phyloP scores from a whole-genome alignment of 2,329 filamentous ascomycete genomes.

The Aspergillus awamori region DNA sequence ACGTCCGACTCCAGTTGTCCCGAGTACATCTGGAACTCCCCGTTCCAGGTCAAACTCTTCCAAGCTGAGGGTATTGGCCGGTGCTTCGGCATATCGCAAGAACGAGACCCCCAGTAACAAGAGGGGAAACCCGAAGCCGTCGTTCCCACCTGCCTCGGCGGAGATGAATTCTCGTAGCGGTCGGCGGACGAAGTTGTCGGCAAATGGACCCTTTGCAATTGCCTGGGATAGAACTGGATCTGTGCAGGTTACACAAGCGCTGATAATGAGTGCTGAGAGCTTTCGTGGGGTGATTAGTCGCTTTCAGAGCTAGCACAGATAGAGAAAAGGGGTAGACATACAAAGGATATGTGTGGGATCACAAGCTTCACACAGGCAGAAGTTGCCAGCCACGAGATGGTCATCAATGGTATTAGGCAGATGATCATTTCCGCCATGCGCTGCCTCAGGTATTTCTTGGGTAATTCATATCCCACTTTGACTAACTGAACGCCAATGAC shows the following conservation, averaged over 20 bases:
- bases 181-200: slow-evolving; percentile 63
- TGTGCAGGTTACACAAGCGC: slow-evolving; percentile 63
- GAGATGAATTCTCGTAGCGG: slow-evolving; percentile 64
- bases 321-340: slow-evolving; percentile 15
- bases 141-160: slow-evolving; percentile 63
- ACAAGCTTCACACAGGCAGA: slow-evolving; percentile 59
- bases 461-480: slow-evolving; percentile 65
- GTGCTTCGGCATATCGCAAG: slow-evolving; percentile 55
- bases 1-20: slow-evolving; percentile 51
- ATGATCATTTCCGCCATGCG: slow-evolving; percentile 59
- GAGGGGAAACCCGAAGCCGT: slow-evolving; percentile 66
- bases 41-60: slow-evolving; percentile 23
- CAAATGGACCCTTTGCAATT: slow-evolving; percentile 64
- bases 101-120: slow-evolving; percentile 62
- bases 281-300: slow-evolving; percentile 17
- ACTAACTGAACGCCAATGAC: slow-evolving; percentile 66
- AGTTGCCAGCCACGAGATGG: slow-evolving; percentile 64
- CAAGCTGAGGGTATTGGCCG: slow-evolving; percentile 23
- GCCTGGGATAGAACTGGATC: slow-evolving; percentile 66
- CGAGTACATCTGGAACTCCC: slow-evolving; percentile 32
- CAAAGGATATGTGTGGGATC: slow-evolving; percentile 57
- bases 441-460: slow-evolving; percentile 56
- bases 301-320: background rate
- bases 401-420: slow-evolving; percentile 63
- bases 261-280: slow-evolving; percentile 60